Conservation (phyloP, 1,139 yeast genomes). For the Spathaspora sp. region DNA sequence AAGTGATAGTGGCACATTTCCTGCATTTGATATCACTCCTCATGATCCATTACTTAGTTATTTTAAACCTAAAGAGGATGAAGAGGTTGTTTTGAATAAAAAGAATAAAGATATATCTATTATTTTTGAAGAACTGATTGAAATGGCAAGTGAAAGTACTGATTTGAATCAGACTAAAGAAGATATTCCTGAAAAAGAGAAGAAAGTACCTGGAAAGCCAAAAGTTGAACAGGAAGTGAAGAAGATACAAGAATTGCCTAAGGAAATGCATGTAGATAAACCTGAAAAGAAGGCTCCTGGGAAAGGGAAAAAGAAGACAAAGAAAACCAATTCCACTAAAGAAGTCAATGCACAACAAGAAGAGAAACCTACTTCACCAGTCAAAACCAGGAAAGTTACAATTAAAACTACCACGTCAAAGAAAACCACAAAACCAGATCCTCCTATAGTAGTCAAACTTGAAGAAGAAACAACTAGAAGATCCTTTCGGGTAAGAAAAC, state of each 20-base stretch:
- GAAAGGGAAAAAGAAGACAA: neutral
- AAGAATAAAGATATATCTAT: slow-evolving; percentile 5
- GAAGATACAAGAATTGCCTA: neutral
- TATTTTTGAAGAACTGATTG: slow-evolving; percentile 10
- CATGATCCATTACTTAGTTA: neutral
- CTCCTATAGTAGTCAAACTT: neutral
- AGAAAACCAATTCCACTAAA: neutral
- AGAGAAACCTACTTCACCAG: neutral
- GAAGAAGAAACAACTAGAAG: slow-evolving; percentile 8
- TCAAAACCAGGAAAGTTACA: slow-evolving; percentile 1
- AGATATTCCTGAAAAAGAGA: neutral
- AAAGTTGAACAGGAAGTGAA: neutral
- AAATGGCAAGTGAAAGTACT: neutral
- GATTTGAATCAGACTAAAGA: neutral
- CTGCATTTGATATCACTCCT: slow-evolving; percentile 1
- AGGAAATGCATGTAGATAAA: neutral
- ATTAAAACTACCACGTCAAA: neutral
- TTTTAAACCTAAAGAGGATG: neutral
- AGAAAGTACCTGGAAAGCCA: neutral
- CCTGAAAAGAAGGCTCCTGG: neutral
- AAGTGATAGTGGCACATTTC: neutral
- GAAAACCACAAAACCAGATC: neutral
- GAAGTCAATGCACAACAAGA: neutral
- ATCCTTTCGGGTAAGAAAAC: slow-evolving; percentile 21
- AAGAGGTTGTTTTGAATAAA: neutral